Conservation (phyloP, 306 rosid species). For the Inga oerstediana region DNA sequence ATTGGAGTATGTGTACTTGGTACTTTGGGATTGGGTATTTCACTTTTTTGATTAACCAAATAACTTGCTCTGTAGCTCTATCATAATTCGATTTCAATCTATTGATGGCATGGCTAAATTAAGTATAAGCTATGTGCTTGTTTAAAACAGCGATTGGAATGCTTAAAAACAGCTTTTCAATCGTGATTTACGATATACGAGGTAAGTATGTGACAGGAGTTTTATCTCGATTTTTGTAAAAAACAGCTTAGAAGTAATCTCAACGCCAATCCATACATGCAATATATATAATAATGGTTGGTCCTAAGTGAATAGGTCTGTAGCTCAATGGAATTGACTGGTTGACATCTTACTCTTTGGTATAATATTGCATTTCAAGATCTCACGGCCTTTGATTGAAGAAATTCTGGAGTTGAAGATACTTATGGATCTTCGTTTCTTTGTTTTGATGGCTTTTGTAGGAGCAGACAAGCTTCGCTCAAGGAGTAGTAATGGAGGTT, state of each 20-base stretch:
- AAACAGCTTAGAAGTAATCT: no score
- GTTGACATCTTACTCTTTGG: background rate
- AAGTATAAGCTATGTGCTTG: background rate
- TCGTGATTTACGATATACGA: no score
- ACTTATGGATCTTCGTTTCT: constrained; percentile 35
- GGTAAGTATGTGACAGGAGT: no score
- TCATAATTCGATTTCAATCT: constrained; percentile 10
- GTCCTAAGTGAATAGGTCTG: constrained; percentile 14
- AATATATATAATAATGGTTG: background rate
- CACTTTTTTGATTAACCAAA: constrained; percentile 12
- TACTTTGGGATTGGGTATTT: constrained; percentile 22
- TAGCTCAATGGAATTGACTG: constrained; percentile 31
- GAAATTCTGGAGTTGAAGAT: background rate
- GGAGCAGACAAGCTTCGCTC: constrained; percentile 69
- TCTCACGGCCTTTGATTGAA: background rate
- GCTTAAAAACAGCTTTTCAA: no score
- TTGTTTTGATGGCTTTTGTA: constrained; percentile 40
- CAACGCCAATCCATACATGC: no score
- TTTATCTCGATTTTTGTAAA: no score
- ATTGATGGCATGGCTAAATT: constrained; percentile 12
- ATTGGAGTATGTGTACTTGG: constrained; percentile 27
- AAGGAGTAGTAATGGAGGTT: constrained; percentile 62
- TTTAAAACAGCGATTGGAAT: no score
- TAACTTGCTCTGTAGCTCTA: background rate
- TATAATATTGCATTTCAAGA: constrained; percentile 3